These are phyloP conservation scores for Lachnellula arida DNA, from an alignment of 2,329 filamentous ascomycete species.

Conservation along the genomic window DNA sequence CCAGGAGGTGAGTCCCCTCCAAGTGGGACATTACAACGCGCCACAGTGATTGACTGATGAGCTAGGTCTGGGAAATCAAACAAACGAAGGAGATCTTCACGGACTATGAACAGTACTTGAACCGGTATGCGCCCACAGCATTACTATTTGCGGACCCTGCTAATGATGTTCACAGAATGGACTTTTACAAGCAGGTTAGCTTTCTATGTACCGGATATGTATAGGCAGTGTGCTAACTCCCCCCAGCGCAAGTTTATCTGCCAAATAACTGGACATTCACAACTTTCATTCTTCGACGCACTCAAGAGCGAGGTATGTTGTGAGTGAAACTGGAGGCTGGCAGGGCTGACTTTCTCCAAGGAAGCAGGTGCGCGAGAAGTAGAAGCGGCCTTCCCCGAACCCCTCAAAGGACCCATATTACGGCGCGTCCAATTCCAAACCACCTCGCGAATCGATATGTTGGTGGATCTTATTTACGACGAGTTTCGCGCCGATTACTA, in stretches of 20 bases:
- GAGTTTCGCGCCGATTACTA: conserved; percentile 89
- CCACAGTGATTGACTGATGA: conserved; percentile 18
- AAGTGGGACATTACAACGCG: conserved; percentile 11
- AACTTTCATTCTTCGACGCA: conserved; percentile 87
- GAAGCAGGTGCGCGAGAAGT: conserved; percentile 80
- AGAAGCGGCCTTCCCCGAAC: conserved; percentile 85
- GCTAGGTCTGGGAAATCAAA: conserved; percentile 83
- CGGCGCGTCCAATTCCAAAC: conserved; percentile 89
- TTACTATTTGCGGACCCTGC: conserved; percentile 14
- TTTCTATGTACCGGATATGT: background rate
- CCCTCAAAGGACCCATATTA: conserved; percentile 84
- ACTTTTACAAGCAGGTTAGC: conserved; percentile 86
- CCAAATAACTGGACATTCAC: conserved; percentile 90
- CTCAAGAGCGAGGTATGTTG: conserved; percentile 77
- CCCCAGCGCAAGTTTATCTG: conserved; percentile 75
- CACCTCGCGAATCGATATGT: conserved; percentile 80
- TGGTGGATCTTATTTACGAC: conserved; percentile 63
- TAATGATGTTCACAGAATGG: conserved; percentile 57
- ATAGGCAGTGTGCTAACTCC: conserved; percentile 23
- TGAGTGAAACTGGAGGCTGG: background rate
- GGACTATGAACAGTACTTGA: conserved; percentile 82
- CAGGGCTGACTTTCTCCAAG: conserved; percentile 41
- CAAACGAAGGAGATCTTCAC: conserved; percentile 87
- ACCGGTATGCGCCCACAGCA: conserved; percentile 54
- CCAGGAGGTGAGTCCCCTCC: conserved; percentile 60